Base-by-base conservation (phyloP, 1,139 yeast species). In the Scheffersomyces segobiensis region DNA sequence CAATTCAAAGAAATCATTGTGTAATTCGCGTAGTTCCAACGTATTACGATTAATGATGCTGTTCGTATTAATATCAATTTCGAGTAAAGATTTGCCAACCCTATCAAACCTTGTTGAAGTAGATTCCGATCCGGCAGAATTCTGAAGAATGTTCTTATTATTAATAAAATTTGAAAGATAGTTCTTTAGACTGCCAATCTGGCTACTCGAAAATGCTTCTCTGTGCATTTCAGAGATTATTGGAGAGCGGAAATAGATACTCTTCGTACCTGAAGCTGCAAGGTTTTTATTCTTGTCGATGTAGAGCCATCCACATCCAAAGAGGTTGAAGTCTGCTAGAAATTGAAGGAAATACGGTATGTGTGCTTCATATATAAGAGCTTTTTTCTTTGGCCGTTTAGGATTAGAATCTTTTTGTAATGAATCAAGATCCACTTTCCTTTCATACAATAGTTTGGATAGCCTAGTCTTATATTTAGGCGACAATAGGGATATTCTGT, bases 291-390 rank as follows among this genome's bases (percentile, higher is more conserved):
- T n/a, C 26, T 48, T 56, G 46, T 63, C 59, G 59, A 82, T 57
- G 22, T 80, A 75, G 48, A 95, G 62, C 93, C 96, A 89, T 5
- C 89, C 88, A 71, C 98, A 91, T 0, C 97, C 96, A 70, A 83
- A 91, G 49, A 93, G 73, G 67, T 93, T 93, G 72, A 82, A 92
- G 68, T 96, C 99, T 0, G 91, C 80, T 50, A 91, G 72, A 68
- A 95, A 92, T 67, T 95, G 98, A 20, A 92, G 72, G 1, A 84
- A 70, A 66, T 79, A 88, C 0, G 97, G 96, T 14, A 95, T 80
- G 68, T 95, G 98, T 0, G 93, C 81, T 67, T 95, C 99, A 67
- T 79, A 91, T 7, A 48, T 19, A n/a, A 48, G 50, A 24, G 26
- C 60, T 58, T 10, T 50, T 21, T 20, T 22, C 32, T 12, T 21